phyloP scores from a whole-genome alignment of 108 stramenopile genomes.

The Pseudonitzschia multistriata region DNA sequence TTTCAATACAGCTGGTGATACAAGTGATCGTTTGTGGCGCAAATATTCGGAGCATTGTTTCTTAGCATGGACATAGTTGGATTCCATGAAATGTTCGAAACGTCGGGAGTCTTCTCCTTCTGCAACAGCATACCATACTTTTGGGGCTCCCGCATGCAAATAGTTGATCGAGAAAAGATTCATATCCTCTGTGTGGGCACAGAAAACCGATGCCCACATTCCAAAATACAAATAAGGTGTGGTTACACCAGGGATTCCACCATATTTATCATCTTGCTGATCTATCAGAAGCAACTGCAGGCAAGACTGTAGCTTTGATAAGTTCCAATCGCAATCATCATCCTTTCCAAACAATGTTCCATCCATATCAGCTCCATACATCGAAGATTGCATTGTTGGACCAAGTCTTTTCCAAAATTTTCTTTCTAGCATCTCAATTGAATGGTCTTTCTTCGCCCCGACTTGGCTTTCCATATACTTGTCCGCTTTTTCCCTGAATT shows the following conservation, averaged over 20 bases:
- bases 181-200: slow-evolving; percentile 97
- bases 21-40: slow-evolving; percentile 92
- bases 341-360: slow-evolving; percentile 85
- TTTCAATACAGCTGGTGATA: slow-evolving; percentile 83
- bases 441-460: slow-evolving; percentile 27
- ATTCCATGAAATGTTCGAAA: slow-evolving; percentile 79
- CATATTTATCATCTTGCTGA: slow-evolving; percentile 20
- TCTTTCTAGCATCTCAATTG: slow-evolving; percentile 69
- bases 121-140: slow-evolving; percentile 96
- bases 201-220: slow-evolving; percentile 88
- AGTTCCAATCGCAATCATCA: slow-evolving; percentile 87
- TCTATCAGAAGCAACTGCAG: slow-evolving; percentile 40
- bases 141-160: slow-evolving; percentile 95
- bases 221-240: slow-evolving; percentile 87
- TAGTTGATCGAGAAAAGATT: slow-evolving; percentile 97
- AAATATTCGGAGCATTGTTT: slow-evolving; percentile 88
- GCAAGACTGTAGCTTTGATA: slow-evolving; percentile 51
- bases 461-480: slow-evolving; percentile 67
- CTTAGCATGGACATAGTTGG: slow-evolving; percentile 65
- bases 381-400: slow-evolving; percentile 85
- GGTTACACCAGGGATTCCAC: slow-evolving; percentile 82
- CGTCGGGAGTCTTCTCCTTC: slow-evolving; percentile 71
- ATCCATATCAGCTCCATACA: slow-evolving; percentile 95
- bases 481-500: slow-evolving; percentile 78
- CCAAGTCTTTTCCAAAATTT: slow-evolving; percentile 93